Conservation (phyloP, 805 yeast genomes). For the Metschnikowia kunwiensis region DNA sequence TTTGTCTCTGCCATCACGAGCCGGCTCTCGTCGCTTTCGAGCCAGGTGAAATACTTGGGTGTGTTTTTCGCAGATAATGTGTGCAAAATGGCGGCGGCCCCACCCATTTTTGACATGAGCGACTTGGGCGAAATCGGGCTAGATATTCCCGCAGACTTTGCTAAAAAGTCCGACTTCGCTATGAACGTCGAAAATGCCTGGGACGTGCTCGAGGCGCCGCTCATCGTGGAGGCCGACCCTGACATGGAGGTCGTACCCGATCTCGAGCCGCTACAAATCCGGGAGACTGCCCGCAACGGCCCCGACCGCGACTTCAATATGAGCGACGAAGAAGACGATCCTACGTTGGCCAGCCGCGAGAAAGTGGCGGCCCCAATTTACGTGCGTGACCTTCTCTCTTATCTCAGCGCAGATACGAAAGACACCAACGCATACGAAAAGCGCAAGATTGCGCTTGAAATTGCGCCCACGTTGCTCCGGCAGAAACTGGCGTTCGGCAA, state of each 20-base stretch:
- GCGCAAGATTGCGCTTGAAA: constrained; percentile 46
- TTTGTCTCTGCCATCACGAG: constrained; percentile 54
- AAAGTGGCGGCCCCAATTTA: constrained; percentile 56
- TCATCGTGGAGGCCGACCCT: constrained; percentile 9
- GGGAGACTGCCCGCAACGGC: constrained; percentile 15
- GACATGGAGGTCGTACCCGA: constrained; percentile 3
- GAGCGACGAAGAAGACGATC: constrained; percentile 52
- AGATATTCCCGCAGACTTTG: constrained; percentile 1
- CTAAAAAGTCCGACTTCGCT: not conserved
- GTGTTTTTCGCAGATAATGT: constrained; percentile 55
- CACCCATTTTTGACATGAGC: constrained; percentile 33
- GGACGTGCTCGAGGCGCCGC: constrained; percentile 18
- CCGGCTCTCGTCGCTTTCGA: constrained; percentile 50
- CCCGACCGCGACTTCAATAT: constrained; percentile 13
- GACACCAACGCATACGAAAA: constrained; percentile 48
- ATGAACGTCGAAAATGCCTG: constrained; percentile 20
- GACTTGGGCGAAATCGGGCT: constrained; percentile 4
- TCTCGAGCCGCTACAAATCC: constrained; percentile 1
- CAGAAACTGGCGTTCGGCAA: constrained; percentile 58
- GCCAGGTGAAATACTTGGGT: constrained; percentile 48
- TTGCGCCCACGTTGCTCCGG: constrained; percentile 59
- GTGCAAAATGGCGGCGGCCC: constrained; percentile 30
- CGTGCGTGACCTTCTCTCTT: constrained; percentile 64
- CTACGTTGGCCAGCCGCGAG: constrained; percentile 35
- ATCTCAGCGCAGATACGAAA: constrained; percentile 46